Conservation (phyloP, 2,329 filamentous ascomycete genomes). For the Ceratocystis alfenasii region DNA sequence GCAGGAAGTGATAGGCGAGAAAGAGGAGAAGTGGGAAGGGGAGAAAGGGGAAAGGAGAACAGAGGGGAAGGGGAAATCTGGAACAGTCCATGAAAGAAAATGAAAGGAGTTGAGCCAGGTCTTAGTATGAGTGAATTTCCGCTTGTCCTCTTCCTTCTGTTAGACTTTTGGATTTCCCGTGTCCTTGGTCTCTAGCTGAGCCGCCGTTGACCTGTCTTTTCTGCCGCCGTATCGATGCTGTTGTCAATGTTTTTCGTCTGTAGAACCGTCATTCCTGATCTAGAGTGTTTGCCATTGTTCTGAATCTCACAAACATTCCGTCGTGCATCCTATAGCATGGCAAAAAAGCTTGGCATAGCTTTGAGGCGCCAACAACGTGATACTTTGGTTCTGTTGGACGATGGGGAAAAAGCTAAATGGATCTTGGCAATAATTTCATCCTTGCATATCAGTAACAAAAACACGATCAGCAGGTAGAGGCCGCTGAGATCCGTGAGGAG, state of each 20-base stretch:
- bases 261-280: background rate
- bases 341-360: slow-evolving; percentile 13
- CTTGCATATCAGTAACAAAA: slow-evolving; percentile 11
- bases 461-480: background rate
- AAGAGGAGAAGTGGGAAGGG: background rate
- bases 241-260: background rate
- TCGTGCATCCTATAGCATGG: slow-evolving; percentile 12
- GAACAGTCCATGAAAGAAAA: background rate
- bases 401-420: slow-evolving; percentile 12
- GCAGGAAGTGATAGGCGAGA: background rate
- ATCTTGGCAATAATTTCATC: slow-evolving; percentile 11
- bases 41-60: background rate
- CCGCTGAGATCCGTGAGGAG: slow-evolving; percentile 1
- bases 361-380: slow-evolving; percentile 1
- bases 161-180: background rate
- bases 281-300: background rate
- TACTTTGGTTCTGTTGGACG: background rate
- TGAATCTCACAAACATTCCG: slow-evolving; percentile 10
- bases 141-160: too few relatives aligned
- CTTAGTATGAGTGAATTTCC: slow-evolving; percentile 2
- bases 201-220: background rate
- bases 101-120: background rate
- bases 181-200: background rate
- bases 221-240: background rate
- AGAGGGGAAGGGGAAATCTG: background rate